phyloP scores from a whole-genome alignment of 371 early-diverging fungal genomes.

The Fennellomyces sp. region DNA sequence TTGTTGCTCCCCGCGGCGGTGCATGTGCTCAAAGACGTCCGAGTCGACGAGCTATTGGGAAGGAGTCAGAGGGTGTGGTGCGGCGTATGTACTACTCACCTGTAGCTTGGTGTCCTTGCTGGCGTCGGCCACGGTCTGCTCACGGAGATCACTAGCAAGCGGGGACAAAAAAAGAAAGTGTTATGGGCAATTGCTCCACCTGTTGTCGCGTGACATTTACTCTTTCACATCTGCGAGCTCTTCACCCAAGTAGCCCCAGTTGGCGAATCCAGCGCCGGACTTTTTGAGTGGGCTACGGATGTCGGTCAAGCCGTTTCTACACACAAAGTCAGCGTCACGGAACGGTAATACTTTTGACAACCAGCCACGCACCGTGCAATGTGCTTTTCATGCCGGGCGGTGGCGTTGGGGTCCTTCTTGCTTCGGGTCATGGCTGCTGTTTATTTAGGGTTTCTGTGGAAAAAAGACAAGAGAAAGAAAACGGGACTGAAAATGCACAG shows the following conservation, averaged over 20 bases:
- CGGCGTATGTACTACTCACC: not conserved
- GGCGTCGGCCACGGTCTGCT: not conserved
- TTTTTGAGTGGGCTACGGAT: slow-evolving; percentile 17
- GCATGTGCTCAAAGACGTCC: slow-evolving; percentile 12
- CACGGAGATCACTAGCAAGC: not conserved
- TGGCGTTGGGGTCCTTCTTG: slow-evolving; percentile 3
- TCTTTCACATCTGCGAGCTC: slow-evolving; percentile 14
- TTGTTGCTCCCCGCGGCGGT: slow-evolving; percentile 7
- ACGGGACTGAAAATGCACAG: not conserved
- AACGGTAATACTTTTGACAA: not conserved
- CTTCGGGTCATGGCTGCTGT: slow-evolving; percentile 7
- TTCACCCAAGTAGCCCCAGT: slow-evolving; percentile 15
- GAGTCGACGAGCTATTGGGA: slow-evolving; percentile 20
- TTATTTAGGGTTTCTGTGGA: not conserved
- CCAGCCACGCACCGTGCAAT: not conserved
- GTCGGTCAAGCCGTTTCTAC: slow-evolving; percentile 17
- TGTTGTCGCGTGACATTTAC: not conserved
- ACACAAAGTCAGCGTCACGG: too few relatives aligned
- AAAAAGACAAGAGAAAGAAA: not conserved
- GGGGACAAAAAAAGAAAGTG: not conserved
- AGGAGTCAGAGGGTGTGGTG: not conserved
- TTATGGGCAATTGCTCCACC: not conserved
- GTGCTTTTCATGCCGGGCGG: slow-evolving; percentile 7
- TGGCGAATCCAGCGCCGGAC: slow-evolving; percentile 14
- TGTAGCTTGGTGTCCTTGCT: slow-evolving; percentile 8